Percentiles rank a stretch among this genome's conserved stretches.
Evolutionary conservation across 2,329 filamentous ascomycete species (phyloP).

Genomic region (Scedosporium boydii): DNA sequence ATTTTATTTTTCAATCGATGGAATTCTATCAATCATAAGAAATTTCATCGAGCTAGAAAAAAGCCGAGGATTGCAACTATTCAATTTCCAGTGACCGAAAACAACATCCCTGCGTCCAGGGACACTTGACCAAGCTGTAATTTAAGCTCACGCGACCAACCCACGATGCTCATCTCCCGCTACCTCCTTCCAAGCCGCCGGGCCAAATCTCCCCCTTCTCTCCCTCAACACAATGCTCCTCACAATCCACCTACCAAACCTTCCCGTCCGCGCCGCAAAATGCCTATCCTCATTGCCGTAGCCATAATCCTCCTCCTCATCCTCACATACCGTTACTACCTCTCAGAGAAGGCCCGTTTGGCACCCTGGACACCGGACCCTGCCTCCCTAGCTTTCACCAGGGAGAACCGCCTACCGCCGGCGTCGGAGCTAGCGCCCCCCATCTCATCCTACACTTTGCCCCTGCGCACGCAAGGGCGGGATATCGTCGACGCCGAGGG

Average conservation of each 20-base stretch:
- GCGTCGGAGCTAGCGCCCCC: slow-evolving; percentile 34
- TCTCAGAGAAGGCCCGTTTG: slow-evolving; percentile 30
- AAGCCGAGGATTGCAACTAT: not conserved
- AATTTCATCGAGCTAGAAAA: not conserved
- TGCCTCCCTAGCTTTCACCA: slow-evolving; percentile 34
- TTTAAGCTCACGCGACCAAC: not conserved
- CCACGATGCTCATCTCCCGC: slow-evolving; percentile 1
- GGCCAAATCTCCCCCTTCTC: not conserved
- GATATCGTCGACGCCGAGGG: slow-evolving; percentile 49
- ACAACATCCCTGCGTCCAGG: not conserved
- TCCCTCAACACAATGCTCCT: not conserved
- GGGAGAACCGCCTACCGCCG: slow-evolving; percentile 32
- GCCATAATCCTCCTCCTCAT: not conserved
- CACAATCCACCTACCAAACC: no score
- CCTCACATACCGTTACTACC: not conserved
- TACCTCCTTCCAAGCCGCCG: not conserved
- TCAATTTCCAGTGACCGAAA: not conserved
- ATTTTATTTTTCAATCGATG: no score
- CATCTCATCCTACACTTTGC: slow-evolving; percentile 37
- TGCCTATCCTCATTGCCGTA: not conserved
- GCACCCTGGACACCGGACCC: slow-evolving; percentile 41
- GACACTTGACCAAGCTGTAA: not conserved
- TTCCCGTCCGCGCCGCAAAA: not conserved
- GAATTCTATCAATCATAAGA: no score
- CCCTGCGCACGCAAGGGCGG: slow-evolving; percentile 49